Base-by-base conservation (phyloP, 352 stramenopile species). In the Pythium rishiriense region DNA sequence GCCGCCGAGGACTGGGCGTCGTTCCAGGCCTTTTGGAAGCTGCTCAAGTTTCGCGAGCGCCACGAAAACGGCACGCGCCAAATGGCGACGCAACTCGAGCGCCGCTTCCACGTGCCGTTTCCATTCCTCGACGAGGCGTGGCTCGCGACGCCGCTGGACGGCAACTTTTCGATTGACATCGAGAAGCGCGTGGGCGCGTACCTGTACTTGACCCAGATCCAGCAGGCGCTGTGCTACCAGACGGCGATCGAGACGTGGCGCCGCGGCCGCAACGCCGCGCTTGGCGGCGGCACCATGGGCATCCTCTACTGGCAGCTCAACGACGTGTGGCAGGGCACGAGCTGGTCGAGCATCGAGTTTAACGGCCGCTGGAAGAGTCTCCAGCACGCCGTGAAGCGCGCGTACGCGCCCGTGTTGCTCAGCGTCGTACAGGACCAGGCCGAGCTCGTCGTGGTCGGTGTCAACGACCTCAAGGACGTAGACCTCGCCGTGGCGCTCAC, bases 271-370 rank as follows among this genome's bases (percentile, higher is more conserved):
- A 79, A 79, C 39, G 45, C 46, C 24, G 54, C 73, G 2, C 52
- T 83, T 4, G 52, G 52, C 52, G 76, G 74, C 62, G 76, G 74
- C 62, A 89, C 81, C 8, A 92, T 91, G 81, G 87, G 87, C 10
- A 86, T 93, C 47, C 72, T 96, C 61, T 93, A 96, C 64, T 96
- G 87, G 87, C 87, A 96, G 58, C 69, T 96, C 17, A 94, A 94
- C 68, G 87, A 96, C 51, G 87, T 96, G 55, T 96, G 87, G 86
- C 77, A 89, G 64, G 87, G 85, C 10, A 91, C 84, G 41, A 94
- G 83, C 64, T 96, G 87, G 87, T 93, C 87, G 22, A 93, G 85
- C 49, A 85, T 94, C 35, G 87, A 96, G 66, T 88, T 83, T 68
- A 78, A 73, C 4, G 87, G 87, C 25, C 72, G 77, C 41, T 93